phyloP scores from a whole-genome alignment of 345 rosid genomes.

The Lepidium sativum region DNA sequence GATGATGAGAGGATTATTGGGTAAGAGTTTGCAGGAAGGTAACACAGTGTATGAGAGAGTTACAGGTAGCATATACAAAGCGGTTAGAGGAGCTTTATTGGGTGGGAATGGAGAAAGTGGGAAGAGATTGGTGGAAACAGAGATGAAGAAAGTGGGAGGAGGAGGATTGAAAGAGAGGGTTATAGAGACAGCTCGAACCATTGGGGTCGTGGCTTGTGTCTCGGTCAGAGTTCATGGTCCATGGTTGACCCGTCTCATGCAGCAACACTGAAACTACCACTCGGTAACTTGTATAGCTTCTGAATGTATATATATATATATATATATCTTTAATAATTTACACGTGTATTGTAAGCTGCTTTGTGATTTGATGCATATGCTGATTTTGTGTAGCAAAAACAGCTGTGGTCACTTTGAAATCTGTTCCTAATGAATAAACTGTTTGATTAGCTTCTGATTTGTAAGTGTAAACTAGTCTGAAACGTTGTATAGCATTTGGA shows the following conservation, averaged over 20 bases:
- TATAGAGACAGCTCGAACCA: conserved; percentile 43
- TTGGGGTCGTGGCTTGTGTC: conserved; percentile 55
- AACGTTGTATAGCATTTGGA: background rate
- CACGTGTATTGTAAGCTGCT: conserved; percentile 20
- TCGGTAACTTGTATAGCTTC: conserved; percentile 15
- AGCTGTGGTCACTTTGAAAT: background rate
- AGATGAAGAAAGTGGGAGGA: conserved; percentile 42
- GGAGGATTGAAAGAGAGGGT: conserved; percentile 48
- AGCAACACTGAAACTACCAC: conserved; percentile 11
- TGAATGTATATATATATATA: conserved; percentile 2
- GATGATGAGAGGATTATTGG: conserved; percentile 56
- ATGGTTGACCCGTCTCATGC: conserved; percentile 49
- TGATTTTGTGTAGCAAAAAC: conserved; percentile 26
- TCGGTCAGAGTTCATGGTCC: conserved; percentile 55
- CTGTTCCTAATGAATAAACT: conserved; percentile 4
- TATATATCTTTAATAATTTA: background rate
- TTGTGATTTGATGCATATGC: conserved; percentile 24
- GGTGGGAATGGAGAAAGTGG: conserved; percentile 49
- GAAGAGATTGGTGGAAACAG: conserved; percentile 45
- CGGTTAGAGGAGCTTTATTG: conserved; percentile 56
- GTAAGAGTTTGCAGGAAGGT: conserved; percentile 68
- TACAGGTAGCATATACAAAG: conserved; percentile 52
- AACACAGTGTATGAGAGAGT: conserved; percentile 73
- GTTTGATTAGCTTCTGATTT: conserved; percentile 2
- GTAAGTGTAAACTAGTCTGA: background rate